Evolutionary conservation across 257 asterid genomes (phyloP).

Genomic region (Scutellaria baicalensis): DNA sequence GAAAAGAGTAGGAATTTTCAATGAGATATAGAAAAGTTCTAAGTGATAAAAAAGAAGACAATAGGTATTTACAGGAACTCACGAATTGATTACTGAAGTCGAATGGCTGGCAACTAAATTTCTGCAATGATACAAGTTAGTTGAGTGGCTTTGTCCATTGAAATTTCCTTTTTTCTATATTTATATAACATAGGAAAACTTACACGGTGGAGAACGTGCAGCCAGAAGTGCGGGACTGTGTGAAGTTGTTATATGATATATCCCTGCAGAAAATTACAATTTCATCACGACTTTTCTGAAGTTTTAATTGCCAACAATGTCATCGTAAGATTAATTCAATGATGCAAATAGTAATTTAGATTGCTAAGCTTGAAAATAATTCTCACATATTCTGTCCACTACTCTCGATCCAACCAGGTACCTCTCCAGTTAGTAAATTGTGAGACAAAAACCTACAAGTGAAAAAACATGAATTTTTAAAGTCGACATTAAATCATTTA

Average conservation of each 20-base stretch:
- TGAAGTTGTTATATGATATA: slow-evolving; percentile 78
- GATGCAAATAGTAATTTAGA: not conserved
- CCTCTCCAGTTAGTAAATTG: slow-evolving; percentile 62
- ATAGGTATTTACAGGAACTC: slow-evolving; percentile 26
- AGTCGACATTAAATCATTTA: not conserved
- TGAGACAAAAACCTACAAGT: slow-evolving; percentile 59
- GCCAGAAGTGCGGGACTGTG: slow-evolving; percentile 19
- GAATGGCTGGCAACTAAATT: slow-evolving; percentile 75
- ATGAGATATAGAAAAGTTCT: not conserved
- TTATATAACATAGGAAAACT: slow-evolving; percentile 14
- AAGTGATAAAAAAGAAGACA: not conserved
- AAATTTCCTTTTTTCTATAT: not conserved
- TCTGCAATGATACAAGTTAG: slow-evolving; percentile 32
- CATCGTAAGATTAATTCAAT: not conserved
- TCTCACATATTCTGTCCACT: slow-evolving; percentile 45
- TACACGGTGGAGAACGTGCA: slow-evolving; percentile 52
- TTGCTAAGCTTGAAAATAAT: slow-evolving; percentile 2
- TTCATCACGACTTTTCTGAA: too few species aligned
- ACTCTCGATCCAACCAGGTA: slow-evolving; percentile 49
- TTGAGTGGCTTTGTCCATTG: slow-evolving; percentile 6
- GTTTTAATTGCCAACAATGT: too few species aligned
- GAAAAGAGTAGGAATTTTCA: slow-evolving; percentile 7
- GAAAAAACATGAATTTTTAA: not conserved
- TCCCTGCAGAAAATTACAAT: slow-evolving; percentile 53
- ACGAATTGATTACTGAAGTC: slow-evolving; percentile 43